Evolutionary conservation across 129 eudicot species (phyloP).

Genomic region (Calendula officinalis): DNA sequence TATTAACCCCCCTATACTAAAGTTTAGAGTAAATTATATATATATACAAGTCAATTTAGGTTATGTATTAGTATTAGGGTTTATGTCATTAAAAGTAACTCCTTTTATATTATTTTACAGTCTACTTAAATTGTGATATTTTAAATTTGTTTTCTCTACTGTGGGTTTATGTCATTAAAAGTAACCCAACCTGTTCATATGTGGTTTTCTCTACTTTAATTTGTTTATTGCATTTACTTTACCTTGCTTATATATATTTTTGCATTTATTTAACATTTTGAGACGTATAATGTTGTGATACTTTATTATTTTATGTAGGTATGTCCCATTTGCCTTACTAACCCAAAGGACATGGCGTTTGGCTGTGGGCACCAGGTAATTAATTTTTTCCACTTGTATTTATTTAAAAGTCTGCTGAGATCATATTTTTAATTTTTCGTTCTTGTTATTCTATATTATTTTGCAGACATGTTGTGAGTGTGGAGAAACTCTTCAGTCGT

Average conservation of each 20-base stretch:
- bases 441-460: neutral
- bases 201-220: neutral
- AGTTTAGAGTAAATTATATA: neutral
- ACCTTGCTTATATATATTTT: neutral
- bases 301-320: conserved; percentile 39
- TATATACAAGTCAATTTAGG: neutral
- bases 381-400: neutral
- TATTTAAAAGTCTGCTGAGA: neutral
- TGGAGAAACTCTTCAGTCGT: conserved; percentile 63
- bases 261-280: neutral
- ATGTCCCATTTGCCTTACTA: conserved; percentile 91
- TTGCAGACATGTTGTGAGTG: conserved; percentile 91
- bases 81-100: no score
- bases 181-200: neutral
- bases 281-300: neutral
- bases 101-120: no score
- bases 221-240: neutral
- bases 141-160: no score
- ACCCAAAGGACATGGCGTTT: conserved; percentile 97
- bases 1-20: neutral
- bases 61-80: neutral
- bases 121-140: no score
- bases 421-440: neutral
- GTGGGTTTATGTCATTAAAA: no score
- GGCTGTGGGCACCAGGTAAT: conserved; percentile 99